These are phyloP conservation scores for Cytospora mali DNA, from an alignment of 2,329 filamentous ascomycete species.

Conservation along the genomic window DNA sequence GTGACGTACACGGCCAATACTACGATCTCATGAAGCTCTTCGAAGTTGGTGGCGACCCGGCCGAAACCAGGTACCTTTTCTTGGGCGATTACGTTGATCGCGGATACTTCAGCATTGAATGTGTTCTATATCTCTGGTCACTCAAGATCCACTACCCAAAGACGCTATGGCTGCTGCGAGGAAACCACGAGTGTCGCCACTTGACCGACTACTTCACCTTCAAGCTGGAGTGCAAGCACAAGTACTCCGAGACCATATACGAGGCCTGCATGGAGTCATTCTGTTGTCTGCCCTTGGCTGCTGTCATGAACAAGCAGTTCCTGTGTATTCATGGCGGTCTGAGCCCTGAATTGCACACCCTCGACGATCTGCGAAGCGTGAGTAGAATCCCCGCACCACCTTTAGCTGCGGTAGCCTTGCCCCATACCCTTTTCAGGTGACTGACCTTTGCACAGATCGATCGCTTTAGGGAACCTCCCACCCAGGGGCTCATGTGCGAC, in stretches of 20 bases:
- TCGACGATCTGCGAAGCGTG: constrained; percentile 90
- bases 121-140: constrained; percentile 95
- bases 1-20: constrained; percentile 98
- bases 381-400: constrained; percentile 38
- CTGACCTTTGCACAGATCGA: constrained; percentile 68
- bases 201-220: constrained; percentile 99
- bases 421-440: constrained; percentile 11
- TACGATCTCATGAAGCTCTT: constrained; percentile 99
- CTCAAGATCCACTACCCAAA: constrained; percentile 99
- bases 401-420: constrained; percentile 1
- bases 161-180: constrained; percentile 92
- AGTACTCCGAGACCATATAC: constrained; percentile 95
- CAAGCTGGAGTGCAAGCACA: constrained; percentile 99
- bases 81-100: constrained; percentile 97
- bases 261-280: constrained; percentile 99
- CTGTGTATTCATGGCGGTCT: constrained; percentile 96
- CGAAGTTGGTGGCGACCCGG: constrained; percentile 94
- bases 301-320: constrained; percentile 99
- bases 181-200: constrained; percentile 98
- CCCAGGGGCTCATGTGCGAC: constrained; percentile 97
- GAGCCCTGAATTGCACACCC: constrained; percentile 91
- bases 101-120: constrained; percentile 99
- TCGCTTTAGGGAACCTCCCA: constrained; percentile 95
- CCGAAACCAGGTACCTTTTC: constrained; percentile 96
- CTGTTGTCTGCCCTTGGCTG: constrained; percentile 88